Evolutionary conservation across 192 early-diverging fungal genomes (phyloP).

Genomic region (Bifiguratus adelaidae): DNA sequence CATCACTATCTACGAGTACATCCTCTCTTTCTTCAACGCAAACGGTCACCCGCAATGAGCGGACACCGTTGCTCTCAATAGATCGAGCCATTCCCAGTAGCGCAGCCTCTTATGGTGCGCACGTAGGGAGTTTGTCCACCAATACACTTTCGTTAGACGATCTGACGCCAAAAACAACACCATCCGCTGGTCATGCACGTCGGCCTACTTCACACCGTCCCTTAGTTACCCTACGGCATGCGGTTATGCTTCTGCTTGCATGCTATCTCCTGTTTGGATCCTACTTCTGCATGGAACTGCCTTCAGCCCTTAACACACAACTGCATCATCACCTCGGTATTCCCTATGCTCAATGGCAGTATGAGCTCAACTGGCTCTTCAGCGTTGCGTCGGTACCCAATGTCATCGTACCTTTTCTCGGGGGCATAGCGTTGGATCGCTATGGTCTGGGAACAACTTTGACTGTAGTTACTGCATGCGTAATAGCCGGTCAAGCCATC

Average conservation of each 20-base stretch:
- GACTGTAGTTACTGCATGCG: constrained; percentile 29
- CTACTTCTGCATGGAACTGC: constrained; percentile 28
- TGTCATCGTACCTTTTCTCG: constrained; percentile 21
- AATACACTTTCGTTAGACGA: too few species aligned
- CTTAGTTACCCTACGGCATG: too few species aligned
- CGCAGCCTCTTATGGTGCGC: too few species aligned
- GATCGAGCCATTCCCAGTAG: too few species aligned
- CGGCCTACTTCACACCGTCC: too few species aligned
- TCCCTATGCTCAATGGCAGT: constrained; percentile 19
- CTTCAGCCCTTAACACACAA: constrained; percentile 25
- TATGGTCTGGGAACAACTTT: constrained; percentile 39
- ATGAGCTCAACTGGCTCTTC: constrained; percentile 29
- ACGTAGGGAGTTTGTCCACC: too few species aligned
- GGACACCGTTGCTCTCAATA: too few species aligned
- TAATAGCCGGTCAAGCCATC: constrained; percentile 43
- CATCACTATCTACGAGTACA: too few species aligned
- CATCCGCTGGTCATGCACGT: too few species aligned
- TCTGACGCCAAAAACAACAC: too few species aligned
- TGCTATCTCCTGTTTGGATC: constrained; percentile 27
- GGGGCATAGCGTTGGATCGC: constrained; percentile 39
- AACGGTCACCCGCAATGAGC: too few species aligned
- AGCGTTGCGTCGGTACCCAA: constrained; percentile 25
- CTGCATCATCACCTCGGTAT: constrained; percentile 21
- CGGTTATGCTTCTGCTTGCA: constrained; percentile 19
- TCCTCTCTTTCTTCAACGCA: too few species aligned